Conservation (phyloP, 345 rosid genomes). For the Lumnitzera littorea region DNA sequence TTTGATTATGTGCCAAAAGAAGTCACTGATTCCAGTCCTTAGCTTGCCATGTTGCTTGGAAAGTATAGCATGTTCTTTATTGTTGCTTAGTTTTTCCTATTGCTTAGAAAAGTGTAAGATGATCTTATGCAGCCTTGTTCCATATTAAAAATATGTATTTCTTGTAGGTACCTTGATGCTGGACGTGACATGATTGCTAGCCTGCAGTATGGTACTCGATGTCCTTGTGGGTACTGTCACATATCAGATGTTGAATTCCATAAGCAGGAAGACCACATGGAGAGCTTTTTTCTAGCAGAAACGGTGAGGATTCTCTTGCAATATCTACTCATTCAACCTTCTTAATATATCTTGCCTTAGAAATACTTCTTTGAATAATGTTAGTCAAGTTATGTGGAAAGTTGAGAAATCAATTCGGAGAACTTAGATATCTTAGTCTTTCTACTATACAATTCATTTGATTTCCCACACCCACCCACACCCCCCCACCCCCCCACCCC, state of each 20-base stretch:
- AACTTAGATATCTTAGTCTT: no score
- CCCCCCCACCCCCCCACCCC: no score
- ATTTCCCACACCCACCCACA: no score
- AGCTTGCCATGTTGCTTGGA: not conserved
- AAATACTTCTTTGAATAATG: not conserved
- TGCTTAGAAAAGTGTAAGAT: not conserved
- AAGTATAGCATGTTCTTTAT: not conserved
- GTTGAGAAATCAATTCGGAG: no score
- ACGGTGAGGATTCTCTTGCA: slow-evolving; percentile 48
- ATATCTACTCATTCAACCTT: slow-evolving; percentile 3
- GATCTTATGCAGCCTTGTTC: not conserved
- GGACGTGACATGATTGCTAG: slow-evolving; percentile 95
- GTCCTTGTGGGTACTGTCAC: slow-evolving; percentile 97
- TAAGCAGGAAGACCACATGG: slow-evolving; percentile 90
- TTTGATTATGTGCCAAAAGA: no score
- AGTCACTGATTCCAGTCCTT: no score
- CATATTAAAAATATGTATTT: not conserved
- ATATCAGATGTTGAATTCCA: slow-evolving; percentile 90
- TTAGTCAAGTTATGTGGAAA: no score
- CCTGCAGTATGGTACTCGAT: slow-evolving; percentile 89
- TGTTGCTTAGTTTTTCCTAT: not conserved
- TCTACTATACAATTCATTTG: no score
- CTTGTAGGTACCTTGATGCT: slow-evolving; percentile 75
- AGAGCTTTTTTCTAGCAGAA: slow-evolving; percentile 99
- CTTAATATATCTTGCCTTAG: not conserved